A percentile compares a stretch with the other conserved stretches of the same genome.
Conservation (phyloP, 2,329 filamentous ascomycete species). For the Talaromyces sp. region DNA sequence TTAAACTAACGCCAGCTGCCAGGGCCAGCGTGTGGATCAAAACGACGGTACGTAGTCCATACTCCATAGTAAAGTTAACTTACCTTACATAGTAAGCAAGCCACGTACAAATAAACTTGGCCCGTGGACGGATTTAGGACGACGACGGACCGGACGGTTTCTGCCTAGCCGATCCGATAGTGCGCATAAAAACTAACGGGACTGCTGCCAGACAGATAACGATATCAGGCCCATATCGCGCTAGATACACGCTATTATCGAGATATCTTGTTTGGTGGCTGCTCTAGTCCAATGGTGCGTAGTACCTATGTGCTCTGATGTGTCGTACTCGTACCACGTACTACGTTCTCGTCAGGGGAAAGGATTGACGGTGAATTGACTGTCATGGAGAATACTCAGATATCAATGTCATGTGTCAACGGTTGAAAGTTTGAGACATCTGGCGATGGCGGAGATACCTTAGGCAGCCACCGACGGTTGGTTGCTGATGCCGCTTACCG, state of each 20-base stretch:
- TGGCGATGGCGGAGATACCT: neutral
- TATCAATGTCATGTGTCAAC: neutral
- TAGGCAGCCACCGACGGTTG: neutral
- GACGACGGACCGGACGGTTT: neutral
- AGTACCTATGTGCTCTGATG: neutral
- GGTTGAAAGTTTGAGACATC: constrained; percentile 5
- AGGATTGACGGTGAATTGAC: neutral
- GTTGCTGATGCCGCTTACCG: constrained; percentile 3
- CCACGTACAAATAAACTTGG: neutral
- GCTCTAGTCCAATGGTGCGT: neutral
- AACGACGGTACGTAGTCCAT: neutral
- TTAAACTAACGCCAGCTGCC: neutral
- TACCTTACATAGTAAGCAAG: neutral
- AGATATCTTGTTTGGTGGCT: constrained; percentile 11
- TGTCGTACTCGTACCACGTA: constrained; percentile 4
- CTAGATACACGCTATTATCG: neutral
- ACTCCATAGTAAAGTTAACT: no score
- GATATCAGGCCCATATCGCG: neutral
- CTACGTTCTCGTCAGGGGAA: neutral
- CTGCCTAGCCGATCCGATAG: constrained; percentile 3
- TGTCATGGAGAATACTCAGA: neutral
- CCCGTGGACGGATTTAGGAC: neutral
- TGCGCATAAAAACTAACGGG: neutral
- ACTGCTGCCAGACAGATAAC: neutral
- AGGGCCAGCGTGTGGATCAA: neutral